These are phyloP conservation scores for Diaporthe batatas DNA, from an alignment of 2,329 filamentous ascomycete genomes.

Conservation along the genomic window DNA sequence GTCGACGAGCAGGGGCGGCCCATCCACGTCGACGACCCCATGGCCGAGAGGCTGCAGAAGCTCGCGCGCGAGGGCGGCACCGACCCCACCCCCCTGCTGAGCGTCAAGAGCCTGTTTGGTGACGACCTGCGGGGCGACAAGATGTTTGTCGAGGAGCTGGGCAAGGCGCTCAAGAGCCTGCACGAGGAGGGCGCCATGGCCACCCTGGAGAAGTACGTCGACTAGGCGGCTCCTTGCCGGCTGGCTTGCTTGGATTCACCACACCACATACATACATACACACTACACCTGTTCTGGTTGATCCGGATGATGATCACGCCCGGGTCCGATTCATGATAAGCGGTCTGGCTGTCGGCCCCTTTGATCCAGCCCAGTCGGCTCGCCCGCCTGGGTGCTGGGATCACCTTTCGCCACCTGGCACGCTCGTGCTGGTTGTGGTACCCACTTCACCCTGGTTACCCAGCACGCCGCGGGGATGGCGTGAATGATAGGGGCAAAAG, in stretches of 20 bases:
- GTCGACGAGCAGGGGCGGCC: conserved; percentile 61
- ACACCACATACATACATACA: no score
- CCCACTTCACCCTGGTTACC: conserved; percentile 6
- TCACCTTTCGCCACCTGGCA: conserved; percentile 18
- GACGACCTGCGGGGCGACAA: conserved; percentile 63
- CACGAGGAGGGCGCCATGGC: conserved; percentile 61
- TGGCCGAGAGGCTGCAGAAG: conserved; percentile 51
- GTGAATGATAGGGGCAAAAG: not conserved
- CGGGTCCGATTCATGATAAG: not conserved
- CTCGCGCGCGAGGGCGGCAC: conserved; percentile 59
- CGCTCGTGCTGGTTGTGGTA: no score
- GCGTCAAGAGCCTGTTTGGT: conserved; percentile 62
- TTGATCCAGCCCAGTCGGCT: not conserved
- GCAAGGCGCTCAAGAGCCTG: conserved; percentile 62
- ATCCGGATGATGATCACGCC: not conserved
- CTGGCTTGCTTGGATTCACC: no score
- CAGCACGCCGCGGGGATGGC: not conserved
- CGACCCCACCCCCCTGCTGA: conserved; percentile 58
- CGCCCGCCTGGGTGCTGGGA: not conserved
- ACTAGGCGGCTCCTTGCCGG: conserved; percentile 39
- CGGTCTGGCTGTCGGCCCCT: not conserved
- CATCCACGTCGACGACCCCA: conserved; percentile 61
- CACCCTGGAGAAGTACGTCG: conserved; percentile 63
- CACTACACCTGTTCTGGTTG: not conserved
- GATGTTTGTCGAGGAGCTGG: conserved; percentile 61